Conservation (phyloP, 768 basidiomycete genomes). For the Dendrothele bispora region DNA sequence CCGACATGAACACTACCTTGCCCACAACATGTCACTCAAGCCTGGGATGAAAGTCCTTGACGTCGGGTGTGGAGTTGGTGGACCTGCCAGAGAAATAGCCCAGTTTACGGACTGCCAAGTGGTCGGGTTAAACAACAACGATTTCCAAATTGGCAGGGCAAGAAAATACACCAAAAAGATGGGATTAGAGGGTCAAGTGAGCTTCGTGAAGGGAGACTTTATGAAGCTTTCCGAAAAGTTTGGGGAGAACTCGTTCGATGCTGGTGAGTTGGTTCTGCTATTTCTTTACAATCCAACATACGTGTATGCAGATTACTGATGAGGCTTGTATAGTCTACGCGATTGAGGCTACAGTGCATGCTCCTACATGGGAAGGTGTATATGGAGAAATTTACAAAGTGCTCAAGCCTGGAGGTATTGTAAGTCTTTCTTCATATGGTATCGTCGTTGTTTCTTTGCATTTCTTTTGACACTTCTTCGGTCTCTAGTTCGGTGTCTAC, state of each 20-base stretch:
- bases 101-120: conserved; percentile 85
- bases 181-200: conserved; percentile 74
- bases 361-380: conserved; percentile 93
- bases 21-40: conserved; percentile 77
- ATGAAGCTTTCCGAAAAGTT: conserved; percentile 93
- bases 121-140: conserved; percentile 93
- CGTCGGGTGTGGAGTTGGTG: conserved; percentile 97
- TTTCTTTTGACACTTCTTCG: conserved; percentile 1
- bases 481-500: conserved; percentile 86
- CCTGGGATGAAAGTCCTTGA: conserved; percentile 96
- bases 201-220: conserved; percentile 92
- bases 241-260: conserved; percentile 92
- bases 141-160: conserved; percentile 88
- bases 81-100: conserved; percentile 94
- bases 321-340: conserved; percentile 93
- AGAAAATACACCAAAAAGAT: conserved; percentile 75
- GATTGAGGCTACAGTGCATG: conserved; percentile 97
- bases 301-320: no score
- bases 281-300: no score
- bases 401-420: conserved; percentile 93
- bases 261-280: no score
- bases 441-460: neutral
- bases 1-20: conserved; percentile 97
- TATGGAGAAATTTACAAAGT: conserved; percentile 93
- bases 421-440: conserved; percentile 55